A percentile compares a stretch with the other conserved stretches of the same genome.
phyloP scores from a whole-genome alignment of 768 basidiomycete genomes.

The Collybia mongolica region DNA sequence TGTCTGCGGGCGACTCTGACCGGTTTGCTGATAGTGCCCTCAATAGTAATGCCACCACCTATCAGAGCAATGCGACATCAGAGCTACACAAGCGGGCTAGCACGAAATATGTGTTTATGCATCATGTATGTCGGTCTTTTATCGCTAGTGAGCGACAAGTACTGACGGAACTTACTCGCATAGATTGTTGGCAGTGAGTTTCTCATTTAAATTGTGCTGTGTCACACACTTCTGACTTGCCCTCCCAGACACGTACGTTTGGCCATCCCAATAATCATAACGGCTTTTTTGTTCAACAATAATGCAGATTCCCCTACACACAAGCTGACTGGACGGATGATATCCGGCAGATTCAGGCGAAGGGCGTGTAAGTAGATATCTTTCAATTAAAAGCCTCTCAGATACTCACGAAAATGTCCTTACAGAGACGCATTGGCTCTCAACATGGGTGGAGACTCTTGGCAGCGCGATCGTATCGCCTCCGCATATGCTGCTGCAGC shows the following conservation, averaged over 20 bases:
- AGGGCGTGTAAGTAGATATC: conserved; percentile 35
- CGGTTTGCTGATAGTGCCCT: too few species aligned
- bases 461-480: conserved; percentile 46
- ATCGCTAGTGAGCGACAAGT: too few species aligned
- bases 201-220: not conserved
- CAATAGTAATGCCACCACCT: too few species aligned
- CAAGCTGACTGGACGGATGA: conserved; percentile 40
- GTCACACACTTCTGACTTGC: not conserved
- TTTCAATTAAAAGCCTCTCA: not conserved
- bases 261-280: not conserved
- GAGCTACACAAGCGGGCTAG: conserved; percentile 37
- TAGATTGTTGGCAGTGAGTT: conserved; percentile 49
- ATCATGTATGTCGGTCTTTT: conserved; percentile 35
- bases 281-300: not conserved
- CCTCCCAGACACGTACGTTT: conserved; percentile 39
- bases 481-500: conserved; percentile 52
- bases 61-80: conserved; percentile 5
- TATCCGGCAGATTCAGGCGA: conserved; percentile 37
- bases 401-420: conserved; percentile 11
- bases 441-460: conserved; percentile 56
- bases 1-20: too few species aligned
- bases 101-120: conserved; percentile 52
- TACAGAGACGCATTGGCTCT: conserved; percentile 58
- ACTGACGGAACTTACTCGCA: not conserved
- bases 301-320: conserved; percentile 37